Evolutionary conservation across 495 filamentous ascomycete species (phyloP).

Genomic region (Neurospora sp.): DNA sequence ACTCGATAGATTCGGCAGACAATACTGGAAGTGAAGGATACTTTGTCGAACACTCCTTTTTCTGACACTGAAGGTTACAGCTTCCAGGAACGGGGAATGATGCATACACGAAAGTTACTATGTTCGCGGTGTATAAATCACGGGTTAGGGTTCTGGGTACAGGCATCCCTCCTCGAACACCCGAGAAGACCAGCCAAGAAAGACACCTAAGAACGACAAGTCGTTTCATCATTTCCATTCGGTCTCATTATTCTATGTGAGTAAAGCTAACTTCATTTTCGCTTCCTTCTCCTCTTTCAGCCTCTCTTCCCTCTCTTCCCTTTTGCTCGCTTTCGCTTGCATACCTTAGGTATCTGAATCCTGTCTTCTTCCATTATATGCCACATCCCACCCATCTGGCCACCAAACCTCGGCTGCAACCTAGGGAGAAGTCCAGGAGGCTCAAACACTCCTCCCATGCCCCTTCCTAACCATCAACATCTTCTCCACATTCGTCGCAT

Average conservation of each 20-base stretch:
- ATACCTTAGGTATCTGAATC: background rate
- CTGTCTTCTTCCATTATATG: background rate
- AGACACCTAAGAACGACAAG: background rate
- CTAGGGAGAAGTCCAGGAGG: background rate
- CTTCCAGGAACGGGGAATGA: background rate
- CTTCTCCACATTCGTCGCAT: constrained; percentile 6
- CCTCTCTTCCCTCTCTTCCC: background rate
- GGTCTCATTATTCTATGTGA: background rate
- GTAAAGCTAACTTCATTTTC: background rate
- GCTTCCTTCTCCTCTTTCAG: too few relatives aligned
- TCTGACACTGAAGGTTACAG: background rate
- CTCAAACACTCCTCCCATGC: constrained; percentile 1
- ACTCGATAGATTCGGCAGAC: background rate
- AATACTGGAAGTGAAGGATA: too few relatives aligned
- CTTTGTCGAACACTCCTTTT: too few relatives aligned
- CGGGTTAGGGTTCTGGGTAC: background rate
- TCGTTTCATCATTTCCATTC: background rate
- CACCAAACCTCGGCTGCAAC: background rate
- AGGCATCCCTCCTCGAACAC: background rate
- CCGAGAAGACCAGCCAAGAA: too few relatives aligned
- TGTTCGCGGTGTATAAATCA: too few relatives aligned
- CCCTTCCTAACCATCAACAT: constrained; percentile 17
- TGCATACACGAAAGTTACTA: background rate
- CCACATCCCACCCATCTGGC: background rate
- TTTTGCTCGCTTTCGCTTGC: background rate